Base-by-base conservation (phyloP, 176 grass and related monocot genomes). In the Triticum urartu region DNA sequence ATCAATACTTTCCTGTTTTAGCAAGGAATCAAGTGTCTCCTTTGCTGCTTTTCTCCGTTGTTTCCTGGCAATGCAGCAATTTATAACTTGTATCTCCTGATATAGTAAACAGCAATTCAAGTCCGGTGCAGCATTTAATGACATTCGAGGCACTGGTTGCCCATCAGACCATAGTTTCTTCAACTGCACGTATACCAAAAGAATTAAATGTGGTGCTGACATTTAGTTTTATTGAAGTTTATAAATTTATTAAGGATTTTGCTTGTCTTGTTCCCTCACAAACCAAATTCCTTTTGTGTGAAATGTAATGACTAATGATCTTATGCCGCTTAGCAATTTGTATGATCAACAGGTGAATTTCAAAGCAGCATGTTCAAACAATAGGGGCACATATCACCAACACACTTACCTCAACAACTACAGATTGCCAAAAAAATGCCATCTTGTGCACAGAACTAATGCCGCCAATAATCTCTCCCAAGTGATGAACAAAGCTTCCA, bases 41-140 rank as follows among this genome's bases (percentile, higher is more conserved):
- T 81, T 92, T 25, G 94, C 92, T 38, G 90, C 82, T 81, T 88
- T 83, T 89, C 87, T 91, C 68, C 92, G 78, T 14, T 91, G 84
- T 82, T 98, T 98, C 87, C 97, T 94, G 33, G 92, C 90, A 92
- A 98, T 94, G 86, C 93, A 98, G 72, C 97, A 95, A 88, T 98
- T 98, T 92, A 98, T 92, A 24, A 94, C 97, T 94, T 98, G 97
- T 45, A 98, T 90, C 85, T 98, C 90, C 79, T 98, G 97, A 89
- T 94, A 92, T 85, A 98, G 91, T 59, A 94, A 91, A 94, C 97
- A 98, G 75, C 67, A 92, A 89, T 95, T 95, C 88, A 98, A 91
- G 74, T 95, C 88, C 9, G 97, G 97, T 43, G 89, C 79, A 82
- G 83, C 90, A 82, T 98, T 90, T 35, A 86, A 54, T 85, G 97